Evolutionary conservation across 441 rosid genomes (phyloP), one percentile per base, ranked within the genome.

Genomic region (Euphorbia celastroides): DNA sequence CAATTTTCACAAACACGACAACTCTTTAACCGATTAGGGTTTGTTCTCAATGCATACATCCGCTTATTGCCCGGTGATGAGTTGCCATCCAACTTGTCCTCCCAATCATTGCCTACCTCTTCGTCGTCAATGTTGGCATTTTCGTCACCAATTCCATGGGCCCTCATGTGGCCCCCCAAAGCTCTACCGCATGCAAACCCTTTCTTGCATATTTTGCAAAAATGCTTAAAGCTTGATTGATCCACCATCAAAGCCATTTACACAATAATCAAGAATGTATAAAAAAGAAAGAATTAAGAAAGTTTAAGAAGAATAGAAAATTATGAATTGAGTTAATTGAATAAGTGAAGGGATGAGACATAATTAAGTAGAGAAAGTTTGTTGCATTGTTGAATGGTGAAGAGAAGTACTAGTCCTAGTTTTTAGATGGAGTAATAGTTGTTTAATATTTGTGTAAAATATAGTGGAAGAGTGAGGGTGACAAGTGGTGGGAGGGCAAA

Each of bases 151-250:
- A 86, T 80, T 13, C 94, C 94, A 41, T 88, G 94, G 0, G 94
- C 89, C 74, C 91, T 79, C 94, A 88, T 86, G 67, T 88, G 94
- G 20, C 94, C 94, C 0, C 94, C 94, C 0, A 88, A 70, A 7
- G 89, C 91, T 54, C 91, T 79, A 8, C 94, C 94, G 13, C 88
- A 86, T 51, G 76, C 79, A 59, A 86, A 86, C 7, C 91, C 89
- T 72, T 83, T 86, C 77, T 86, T 86, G 79, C 94, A 88, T 30
- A 86, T 86, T 56, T 81, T 84, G 65, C 94, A 88, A 9, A 75
- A 86, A 67, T 86, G 80, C 70, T 86, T 88, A 42, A 74, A 80
- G 70, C 66, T 72, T 2, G 81, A 50, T 57, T 72, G 85, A 72
- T 86, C 86, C 56, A 84, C 76, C 62, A 80, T 66, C 66, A 84